Evolutionary conservation across 1,139 yeast genomes (phyloP).

Genomic region (Lodderomyces oxycetoniae): DNA sequence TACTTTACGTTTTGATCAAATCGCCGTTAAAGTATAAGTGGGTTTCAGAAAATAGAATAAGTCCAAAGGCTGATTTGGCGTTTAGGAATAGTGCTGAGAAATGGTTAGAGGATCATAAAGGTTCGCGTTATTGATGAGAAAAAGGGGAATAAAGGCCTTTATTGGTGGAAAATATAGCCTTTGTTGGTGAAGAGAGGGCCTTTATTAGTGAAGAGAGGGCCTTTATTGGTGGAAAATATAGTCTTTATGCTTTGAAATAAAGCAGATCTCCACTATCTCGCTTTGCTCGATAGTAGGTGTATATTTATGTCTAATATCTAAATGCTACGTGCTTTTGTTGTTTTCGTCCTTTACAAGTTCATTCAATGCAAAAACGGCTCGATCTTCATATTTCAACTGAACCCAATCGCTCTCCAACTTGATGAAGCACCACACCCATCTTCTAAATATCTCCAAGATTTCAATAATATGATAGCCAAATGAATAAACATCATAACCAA

Average conservation of each 20-base stretch:
- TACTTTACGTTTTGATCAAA: slow-evolving; percentile 37
- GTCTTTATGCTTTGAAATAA: no score
- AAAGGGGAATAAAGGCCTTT: no score
- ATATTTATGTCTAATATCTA: no score
- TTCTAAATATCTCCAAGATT: slow-evolving; percentile 66
- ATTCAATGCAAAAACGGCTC: neutral
- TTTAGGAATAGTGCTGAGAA: slow-evolving; percentile 48
- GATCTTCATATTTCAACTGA: slow-evolving; percentile 24
- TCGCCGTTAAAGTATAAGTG: slow-evolving; percentile 44
- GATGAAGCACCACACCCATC: slow-evolving; percentile 87
- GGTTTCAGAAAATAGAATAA: slow-evolving; percentile 40
- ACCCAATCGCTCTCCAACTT: slow-evolving; percentile 76
- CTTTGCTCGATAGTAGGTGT: no score
- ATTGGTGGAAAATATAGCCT: no score
- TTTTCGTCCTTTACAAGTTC: no score
- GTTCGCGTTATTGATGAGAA: slow-evolving; percentile 3
- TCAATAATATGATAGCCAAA: slow-evolving; percentile 64
- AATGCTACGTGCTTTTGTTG: no score
- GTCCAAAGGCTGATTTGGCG: slow-evolving; percentile 50
- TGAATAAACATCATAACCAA: slow-evolving; percentile 46
- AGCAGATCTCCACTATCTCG: no score
- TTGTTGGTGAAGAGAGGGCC: no score
- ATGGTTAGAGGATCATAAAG: slow-evolving; percentile 37
- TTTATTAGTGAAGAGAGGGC: no score
- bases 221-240: no score